phyloP scores from a whole-genome alignment of 1,284 basidiomycete species.

The Pyrrhoderma lamaoense region DNA sequence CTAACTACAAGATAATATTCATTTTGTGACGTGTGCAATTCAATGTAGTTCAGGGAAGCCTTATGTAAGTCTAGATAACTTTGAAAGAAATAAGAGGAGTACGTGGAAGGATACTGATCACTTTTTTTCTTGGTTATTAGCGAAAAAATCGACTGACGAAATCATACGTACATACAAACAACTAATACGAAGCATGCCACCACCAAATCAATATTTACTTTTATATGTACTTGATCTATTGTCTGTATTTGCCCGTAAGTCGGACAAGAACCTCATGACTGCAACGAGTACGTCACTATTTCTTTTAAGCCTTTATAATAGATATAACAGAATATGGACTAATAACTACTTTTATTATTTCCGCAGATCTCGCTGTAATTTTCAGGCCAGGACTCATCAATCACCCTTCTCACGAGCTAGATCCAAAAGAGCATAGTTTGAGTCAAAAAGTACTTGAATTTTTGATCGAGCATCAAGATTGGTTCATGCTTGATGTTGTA shows the following conservation, averaged over 20 bases:
- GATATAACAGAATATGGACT: too few species aligned
- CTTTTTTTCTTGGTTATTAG: slow-evolving; percentile 37
- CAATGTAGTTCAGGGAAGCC: slow-evolving; percentile 69
- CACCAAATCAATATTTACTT: slow-evolving; percentile 87
- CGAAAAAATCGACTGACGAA: slow-evolving; percentile 46
- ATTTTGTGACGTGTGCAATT: slow-evolving; percentile 4
- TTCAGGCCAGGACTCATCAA: slow-evolving; percentile 91
- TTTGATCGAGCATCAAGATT: slow-evolving; percentile 84
- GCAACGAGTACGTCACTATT: slow-evolving; percentile 66
- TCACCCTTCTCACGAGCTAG: slow-evolving; percentile 79
- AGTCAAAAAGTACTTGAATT: slow-evolving; percentile 93
- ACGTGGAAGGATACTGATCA: too few species aligned
- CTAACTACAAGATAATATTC: not conserved
- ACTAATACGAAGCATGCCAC: slow-evolving; percentile 80
- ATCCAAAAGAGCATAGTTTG: slow-evolving; percentile 74
- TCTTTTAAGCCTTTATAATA: too few species aligned
- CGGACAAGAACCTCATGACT: slow-evolving; percentile 93
- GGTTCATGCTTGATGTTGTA: slow-evolving; percentile 78
- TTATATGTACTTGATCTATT: slow-evolving; percentile 95
- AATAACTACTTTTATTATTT: not conserved
- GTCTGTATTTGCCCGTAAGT: slow-evolving; percentile 88
- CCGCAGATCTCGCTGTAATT: slow-evolving; percentile 85
- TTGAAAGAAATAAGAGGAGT: too few species aligned
- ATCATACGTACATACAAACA: slow-evolving; percentile 73
- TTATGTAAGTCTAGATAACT: slow-evolving; percentile 62